Conservation (phyloP, 805 yeast species). For the Lipomyces japonicus region DNA sequence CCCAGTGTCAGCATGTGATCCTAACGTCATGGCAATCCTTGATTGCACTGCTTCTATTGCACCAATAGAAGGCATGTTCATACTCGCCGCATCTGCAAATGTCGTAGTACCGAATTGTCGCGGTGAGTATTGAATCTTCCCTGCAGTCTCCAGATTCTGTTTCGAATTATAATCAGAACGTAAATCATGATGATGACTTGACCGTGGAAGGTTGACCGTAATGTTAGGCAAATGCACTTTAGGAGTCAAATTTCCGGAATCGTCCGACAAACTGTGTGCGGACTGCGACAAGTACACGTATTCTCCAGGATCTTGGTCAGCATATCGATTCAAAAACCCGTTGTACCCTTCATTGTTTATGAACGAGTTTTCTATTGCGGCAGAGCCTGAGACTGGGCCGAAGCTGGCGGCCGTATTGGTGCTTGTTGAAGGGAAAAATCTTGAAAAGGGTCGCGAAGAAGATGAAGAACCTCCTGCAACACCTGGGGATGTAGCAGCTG, state of each 20-base stretch:
- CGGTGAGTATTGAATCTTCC: neutral
- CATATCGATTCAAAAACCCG: neutral
- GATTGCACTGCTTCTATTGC: constrained; percentile 26
- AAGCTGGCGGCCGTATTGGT: neutral
- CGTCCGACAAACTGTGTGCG: constrained; percentile 21
- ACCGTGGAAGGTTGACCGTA: neutral
- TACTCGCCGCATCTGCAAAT: neutral
- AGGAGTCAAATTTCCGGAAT: constrained; percentile 14
- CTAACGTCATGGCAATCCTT: constrained; percentile 24
- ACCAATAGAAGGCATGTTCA: constrained; percentile 22
- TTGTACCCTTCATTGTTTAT: neutral
- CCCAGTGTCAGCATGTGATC: constrained; percentile 2
- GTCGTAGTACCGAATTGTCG: neutral
- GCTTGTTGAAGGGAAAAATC: constrained; percentile 23
- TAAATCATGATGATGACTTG: too few relatives aligned
- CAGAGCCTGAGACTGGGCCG: neutral
- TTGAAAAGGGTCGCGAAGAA: constrained; percentile 15
- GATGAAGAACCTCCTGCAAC: neutral
- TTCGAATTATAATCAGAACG: too few relatives aligned
- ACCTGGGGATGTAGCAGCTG: neutral
- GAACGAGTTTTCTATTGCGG: neutral
- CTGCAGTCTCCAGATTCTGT: neutral
- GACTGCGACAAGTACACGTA: constrained; percentile 18
- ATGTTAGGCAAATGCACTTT: constrained; percentile 22
- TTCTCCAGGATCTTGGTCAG: constrained; percentile 1